Evolutionary conservation across 768 basidiomycete species (phyloP).

Genomic region (Leccinum ochraceum): DNA sequence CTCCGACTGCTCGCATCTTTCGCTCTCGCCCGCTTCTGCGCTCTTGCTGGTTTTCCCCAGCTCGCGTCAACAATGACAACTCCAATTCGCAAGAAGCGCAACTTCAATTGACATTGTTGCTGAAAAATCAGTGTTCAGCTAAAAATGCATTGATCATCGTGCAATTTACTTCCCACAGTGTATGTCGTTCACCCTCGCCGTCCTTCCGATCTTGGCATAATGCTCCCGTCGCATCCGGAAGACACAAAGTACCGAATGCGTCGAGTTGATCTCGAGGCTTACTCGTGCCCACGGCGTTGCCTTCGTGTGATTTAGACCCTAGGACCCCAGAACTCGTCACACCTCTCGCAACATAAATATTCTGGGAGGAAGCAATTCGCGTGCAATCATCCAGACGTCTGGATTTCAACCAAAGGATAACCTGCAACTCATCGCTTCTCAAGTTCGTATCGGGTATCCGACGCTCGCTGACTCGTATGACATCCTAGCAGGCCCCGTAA

Average conservation of each 20-base stretch:
- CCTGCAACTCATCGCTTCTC: slow-evolving; percentile 56
- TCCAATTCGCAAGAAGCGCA: slow-evolving; percentile 86
- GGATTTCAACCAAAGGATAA: slow-evolving; percentile 49
- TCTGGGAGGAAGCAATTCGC: slow-evolving; percentile 34
- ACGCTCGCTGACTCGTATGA: background rate
- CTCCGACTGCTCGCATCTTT: slow-evolving; percentile 16
- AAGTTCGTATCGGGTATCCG: slow-evolving; percentile 36
- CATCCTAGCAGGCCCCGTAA: slow-evolving; percentile 54
- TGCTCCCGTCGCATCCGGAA: too few species aligned
- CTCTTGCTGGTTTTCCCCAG: slow-evolving; percentile 1
- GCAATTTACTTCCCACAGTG: too few species aligned
- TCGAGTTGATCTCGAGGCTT: background rate
- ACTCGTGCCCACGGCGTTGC: background rate
- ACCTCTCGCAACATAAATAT: slow-evolving; percentile 53
- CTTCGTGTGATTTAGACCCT: background rate
- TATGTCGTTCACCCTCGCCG: too few species aligned
- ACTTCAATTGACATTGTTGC: slow-evolving; percentile 38
- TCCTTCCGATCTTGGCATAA: too few species aligned
- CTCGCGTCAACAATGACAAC: slow-evolving; percentile 41
- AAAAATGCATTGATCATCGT: too few species aligned
- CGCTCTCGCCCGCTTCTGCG: slow-evolving; percentile 3
- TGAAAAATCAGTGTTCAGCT: too few species aligned
- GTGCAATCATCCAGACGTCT: background rate
- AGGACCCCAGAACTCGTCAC: background rate
- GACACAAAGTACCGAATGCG: too few species aligned